Percentiles rank a stretch among this genome's conserved stretches.
Conservation (phyloP, 352 stramenopile species). For the Pythium brassicae region DNA sequence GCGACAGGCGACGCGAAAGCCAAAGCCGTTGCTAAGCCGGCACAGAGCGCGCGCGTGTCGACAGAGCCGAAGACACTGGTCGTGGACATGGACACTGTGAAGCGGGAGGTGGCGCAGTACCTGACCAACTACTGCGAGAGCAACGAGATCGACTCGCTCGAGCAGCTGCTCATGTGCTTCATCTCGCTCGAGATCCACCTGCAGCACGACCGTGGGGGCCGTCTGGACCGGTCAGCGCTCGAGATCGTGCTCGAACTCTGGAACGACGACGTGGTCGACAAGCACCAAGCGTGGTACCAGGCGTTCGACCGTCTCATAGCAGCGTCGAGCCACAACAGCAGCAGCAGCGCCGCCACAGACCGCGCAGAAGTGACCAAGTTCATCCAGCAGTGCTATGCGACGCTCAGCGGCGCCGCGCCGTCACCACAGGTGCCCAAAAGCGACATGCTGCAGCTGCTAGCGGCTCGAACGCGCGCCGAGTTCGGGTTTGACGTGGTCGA, state of each 20-base stretch:
- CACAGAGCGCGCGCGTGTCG: too few relatives aligned
- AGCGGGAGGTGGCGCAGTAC: constrained; percentile 25
- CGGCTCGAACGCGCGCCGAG: constrained; percentile 3
- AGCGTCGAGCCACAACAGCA: not conserved
- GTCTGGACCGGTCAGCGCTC: constrained; percentile 3
- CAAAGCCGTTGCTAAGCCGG: constrained; percentile 10
- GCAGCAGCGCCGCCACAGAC: not conserved
- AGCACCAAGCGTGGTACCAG: constrained; percentile 6
- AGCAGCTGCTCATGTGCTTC: constrained; percentile 31
- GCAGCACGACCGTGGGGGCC: not conserved
- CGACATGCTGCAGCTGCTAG: constrained; percentile 8
- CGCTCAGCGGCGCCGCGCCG: not conserved
- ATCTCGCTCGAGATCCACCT: constrained; percentile 32
- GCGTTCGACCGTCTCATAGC: constrained; percentile 4
- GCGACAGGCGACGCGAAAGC: not conserved
- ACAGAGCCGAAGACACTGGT: not conserved
- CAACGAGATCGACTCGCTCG: constrained; percentile 17
- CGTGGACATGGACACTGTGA: constrained; percentile 22
- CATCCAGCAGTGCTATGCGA: constrained; percentile 11
- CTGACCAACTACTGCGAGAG: constrained; percentile 16
- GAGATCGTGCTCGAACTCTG: constrained; percentile 15
- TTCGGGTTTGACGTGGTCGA: constrained; percentile 12
- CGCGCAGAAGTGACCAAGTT: constrained; percentile 7
- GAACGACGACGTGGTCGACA: constrained; percentile 4
- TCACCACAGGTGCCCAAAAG: not conserved